These are phyloP conservation scores for Sporisorium scitamineum DNA, from an alignment of 1,284 basidiomycete species.

Conservation along the genomic window DNA sequence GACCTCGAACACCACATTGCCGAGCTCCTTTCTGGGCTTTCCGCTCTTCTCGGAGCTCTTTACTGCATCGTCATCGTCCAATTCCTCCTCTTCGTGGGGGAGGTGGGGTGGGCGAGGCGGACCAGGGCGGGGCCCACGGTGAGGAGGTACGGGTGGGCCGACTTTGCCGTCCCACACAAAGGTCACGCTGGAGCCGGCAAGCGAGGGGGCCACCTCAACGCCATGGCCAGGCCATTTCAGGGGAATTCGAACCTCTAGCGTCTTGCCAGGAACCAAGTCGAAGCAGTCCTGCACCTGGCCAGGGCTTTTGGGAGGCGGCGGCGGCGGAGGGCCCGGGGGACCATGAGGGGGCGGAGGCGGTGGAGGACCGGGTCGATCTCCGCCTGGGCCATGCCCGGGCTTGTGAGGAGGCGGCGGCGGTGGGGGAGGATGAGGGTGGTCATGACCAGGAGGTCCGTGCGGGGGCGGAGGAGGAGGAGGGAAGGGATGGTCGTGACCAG, in stretches of 20 bases:
- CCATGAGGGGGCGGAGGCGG: conserved; percentile 3
- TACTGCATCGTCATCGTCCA: neutral
- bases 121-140: conserved; percentile 11
- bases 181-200: conserved; percentile 36
- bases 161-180: conserved; percentile 38
- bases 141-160: conserved; percentile 20
- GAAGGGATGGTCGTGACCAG: conserved; percentile 16
- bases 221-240: conserved; percentile 25
- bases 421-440: neutral
- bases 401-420: neutral
- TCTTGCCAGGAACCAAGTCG: conserved; percentile 25
- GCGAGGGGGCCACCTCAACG: conserved; percentile 30
- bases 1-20: conserved; percentile 18
- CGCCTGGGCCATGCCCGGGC: conserved; percentile 10
- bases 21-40: conserved; percentile 11
- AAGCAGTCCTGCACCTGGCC: conserved; percentile 23
- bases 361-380: conserved; percentile 10
- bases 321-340: conserved; percentile 13
- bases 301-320: conserved; percentile 5
- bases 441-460: conserved; percentile 25
- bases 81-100: neutral
- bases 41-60: neutral
- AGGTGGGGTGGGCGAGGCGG: conserved; percentile 13
- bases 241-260: conserved; percentile 9
- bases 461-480: conserved; percentile 14